Percentiles rank a stretch among this genome's conserved stretches.
Evolutionary conservation across 75 land plant species (phyloP).

Genomic region (Cupressus sempervirens): DNA sequence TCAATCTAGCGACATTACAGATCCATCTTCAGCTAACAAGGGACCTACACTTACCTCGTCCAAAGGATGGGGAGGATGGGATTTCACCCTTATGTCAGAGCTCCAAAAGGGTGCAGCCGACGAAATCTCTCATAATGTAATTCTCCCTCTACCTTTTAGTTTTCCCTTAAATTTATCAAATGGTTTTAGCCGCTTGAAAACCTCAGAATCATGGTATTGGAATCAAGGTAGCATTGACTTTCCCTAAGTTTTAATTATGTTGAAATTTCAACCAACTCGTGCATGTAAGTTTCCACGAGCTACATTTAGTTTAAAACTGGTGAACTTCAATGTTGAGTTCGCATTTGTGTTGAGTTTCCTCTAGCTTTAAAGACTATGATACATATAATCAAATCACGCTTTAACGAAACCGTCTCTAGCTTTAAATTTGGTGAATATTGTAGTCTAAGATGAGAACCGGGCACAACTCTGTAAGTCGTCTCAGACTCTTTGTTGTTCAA

Average conservation of each 20-base stretch:
- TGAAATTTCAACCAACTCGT: background rate
- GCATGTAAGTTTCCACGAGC: background rate
- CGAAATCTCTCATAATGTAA: conserved; percentile 63
- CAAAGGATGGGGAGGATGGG: conserved; percentile 59
- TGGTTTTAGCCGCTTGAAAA: background rate
- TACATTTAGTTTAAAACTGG: background rate
- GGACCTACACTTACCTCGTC: background rate
- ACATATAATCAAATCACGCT: background rate
- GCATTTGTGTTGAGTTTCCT: background rate
- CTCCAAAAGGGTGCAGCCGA: conserved; percentile 56
- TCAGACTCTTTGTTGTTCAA: too few relatives aligned
- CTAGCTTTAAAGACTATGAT: background rate
- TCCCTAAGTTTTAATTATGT: too few relatives aligned
- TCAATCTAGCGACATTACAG: background rate
- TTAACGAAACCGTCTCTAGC: background rate
- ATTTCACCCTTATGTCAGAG: conserved; percentile 44
- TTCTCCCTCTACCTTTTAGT: background rate
- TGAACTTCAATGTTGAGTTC: background rate
- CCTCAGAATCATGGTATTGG: background rate
- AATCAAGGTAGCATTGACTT: too few relatives aligned
- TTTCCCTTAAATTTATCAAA: background rate
- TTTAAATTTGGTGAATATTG: background rate
- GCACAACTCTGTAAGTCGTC: too few relatives aligned
- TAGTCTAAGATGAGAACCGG: too few relatives aligned
- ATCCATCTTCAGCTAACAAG: background rate